A percentile compares a stretch with the other conserved stretches of the same genome.
phyloP scores from a whole-genome alignment of 2,329 filamentous ascomycete species.

The Nothophoma quercina region DNA sequence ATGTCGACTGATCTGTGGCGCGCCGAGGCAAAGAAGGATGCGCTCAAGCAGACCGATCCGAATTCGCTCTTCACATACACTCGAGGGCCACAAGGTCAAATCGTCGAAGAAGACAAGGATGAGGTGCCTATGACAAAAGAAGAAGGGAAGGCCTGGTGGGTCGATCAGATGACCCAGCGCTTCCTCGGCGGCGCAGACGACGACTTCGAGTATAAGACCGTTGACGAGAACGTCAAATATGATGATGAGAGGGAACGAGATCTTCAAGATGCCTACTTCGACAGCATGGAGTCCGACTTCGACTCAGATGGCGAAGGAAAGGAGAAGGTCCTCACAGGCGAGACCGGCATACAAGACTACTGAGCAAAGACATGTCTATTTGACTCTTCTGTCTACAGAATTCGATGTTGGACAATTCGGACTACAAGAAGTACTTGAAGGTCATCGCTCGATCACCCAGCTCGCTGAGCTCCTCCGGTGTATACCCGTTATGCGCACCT shows the following conservation, averaged over 20 bases:
- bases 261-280: constrained; percentile 78
- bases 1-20: constrained; percentile 80
- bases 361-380: constrained; percentile 25
- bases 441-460: constrained; percentile 69
- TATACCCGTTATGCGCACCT: constrained; percentile 51
- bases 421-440: constrained; percentile 67
- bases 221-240: constrained; percentile 76
- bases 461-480: constrained; percentile 62
- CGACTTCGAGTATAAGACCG: constrained; percentile 77
- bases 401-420: not conserved
- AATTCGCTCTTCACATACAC: constrained; percentile 59
- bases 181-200: constrained; percentile 78
- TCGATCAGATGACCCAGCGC: constrained; percentile 72
- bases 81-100: constrained; percentile 62
- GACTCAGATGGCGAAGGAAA: constrained; percentile 56
- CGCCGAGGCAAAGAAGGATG: constrained; percentile 76
- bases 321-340: constrained; percentile 50
- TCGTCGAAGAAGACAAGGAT: constrained; percentile 65
- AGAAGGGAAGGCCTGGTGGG: constrained; percentile 74
- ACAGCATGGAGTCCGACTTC: constrained; percentile 77
- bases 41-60: constrained; percentile 63
- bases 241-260: constrained; percentile 73
- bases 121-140: constrained; percentile 66
- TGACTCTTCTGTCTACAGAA: not conserved
- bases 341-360: constrained; percentile 60